Conservation (phyloP, 768 basidiomycete genomes). For the Trametes cinnabarina region DNA sequence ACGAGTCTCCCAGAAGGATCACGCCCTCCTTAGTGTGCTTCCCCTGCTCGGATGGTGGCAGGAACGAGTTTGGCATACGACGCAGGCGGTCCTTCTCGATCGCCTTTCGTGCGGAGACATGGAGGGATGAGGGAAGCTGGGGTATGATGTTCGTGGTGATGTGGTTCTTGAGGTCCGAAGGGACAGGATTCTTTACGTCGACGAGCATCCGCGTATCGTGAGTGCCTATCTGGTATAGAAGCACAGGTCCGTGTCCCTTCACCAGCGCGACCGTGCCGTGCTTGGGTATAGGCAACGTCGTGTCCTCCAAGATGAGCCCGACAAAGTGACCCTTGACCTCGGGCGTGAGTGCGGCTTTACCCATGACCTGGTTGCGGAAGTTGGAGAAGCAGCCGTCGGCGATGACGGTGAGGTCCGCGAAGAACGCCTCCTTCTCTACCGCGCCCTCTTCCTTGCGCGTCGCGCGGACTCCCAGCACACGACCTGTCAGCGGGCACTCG, state of each 20-base stretch:
- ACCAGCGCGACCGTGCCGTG: slow-evolving; percentile 85
- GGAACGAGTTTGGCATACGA: slow-evolving; percentile 94
- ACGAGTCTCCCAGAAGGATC: slow-evolving; percentile 89
- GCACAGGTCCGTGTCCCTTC: slow-evolving; percentile 79
- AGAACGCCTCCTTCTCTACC: slow-evolving; percentile 50
- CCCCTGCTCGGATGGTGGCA: slow-evolving; percentile 75
- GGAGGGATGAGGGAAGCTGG: slow-evolving; percentile 73
- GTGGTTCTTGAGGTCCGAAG: slow-evolving; percentile 75
- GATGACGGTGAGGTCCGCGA: slow-evolving; percentile 78
- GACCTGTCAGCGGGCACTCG: slow-evolving; percentile 48
- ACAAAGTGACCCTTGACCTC: slow-evolving; percentile 76
- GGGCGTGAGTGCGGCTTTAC: slow-evolving; percentile 45
- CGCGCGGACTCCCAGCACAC: slow-evolving; percentile 67
- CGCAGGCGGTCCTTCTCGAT: slow-evolving; percentile 80
- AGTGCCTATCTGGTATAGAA: slow-evolving; percentile 88
- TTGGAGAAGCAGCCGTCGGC: slow-evolving; percentile 97
- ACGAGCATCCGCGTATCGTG: slow-evolving; percentile 92
- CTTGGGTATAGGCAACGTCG: slow-evolving; percentile 64
- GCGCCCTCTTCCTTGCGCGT: slow-evolving; percentile 40
- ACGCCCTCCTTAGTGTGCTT: slow-evolving; percentile 57
- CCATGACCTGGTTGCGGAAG: slow-evolving; percentile 73
- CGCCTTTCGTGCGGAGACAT: slow-evolving; percentile 60
- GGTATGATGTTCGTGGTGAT: slow-evolving; percentile 75
- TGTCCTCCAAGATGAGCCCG: slow-evolving; percentile 80
- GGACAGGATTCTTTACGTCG: slow-evolving; percentile 82